Evolutionary conservation across 2,329 filamentous ascomycete genomes (phyloP), one percentile per base, ranked within the genome.

Genomic region (Nemania serpens): DNA sequence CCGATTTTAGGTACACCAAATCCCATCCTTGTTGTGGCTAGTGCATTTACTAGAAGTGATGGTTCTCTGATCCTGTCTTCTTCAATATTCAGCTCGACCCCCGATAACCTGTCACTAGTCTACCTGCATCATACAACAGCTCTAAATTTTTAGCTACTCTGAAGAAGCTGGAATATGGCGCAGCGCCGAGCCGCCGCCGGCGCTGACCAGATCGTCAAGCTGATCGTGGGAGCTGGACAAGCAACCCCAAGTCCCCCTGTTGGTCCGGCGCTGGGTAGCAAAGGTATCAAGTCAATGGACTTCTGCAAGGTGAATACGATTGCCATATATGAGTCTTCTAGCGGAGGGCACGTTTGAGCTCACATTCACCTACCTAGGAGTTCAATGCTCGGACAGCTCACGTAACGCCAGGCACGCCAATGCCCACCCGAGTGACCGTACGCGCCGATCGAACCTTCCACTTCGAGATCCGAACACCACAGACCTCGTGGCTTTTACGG

Each of bases 221-320:
- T 99, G 77, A 96, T 99, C 69, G 95, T 99, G 64, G 95, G 94
- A 71, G 95, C 95, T 59, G 95, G 95, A 25, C 92, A 97, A 77
- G 95, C 95, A 62, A 94, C 89, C 72, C 95, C 95, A 33, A 96
- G 93, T 78, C 95, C 95, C 36, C 95, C 95, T 4, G 93, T 99
- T 72, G 95, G 95, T 82, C 95, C 95, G 60, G 95, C 95, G 55
- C 85, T 99, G 67, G 95, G 95, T 79, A 94, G 89, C 76, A 98
- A 97, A 82, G 95, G 95, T 82, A 91, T 99, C 65, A 99, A 99
- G 82, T 96, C 91, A 60, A 99, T 99, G 89, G 95, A 99, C 79
- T 99, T 98, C 77, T 98, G 95, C 87, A 98, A 98, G 85, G 94
- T 96, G 54, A 65, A 55, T 17, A 46, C 2, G 29, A 11, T 17